These are phyloP conservation scores for Orobanche coerulescens DNA, from an alignment of 257 asterid genomes.

Conservation along the genomic window DNA sequence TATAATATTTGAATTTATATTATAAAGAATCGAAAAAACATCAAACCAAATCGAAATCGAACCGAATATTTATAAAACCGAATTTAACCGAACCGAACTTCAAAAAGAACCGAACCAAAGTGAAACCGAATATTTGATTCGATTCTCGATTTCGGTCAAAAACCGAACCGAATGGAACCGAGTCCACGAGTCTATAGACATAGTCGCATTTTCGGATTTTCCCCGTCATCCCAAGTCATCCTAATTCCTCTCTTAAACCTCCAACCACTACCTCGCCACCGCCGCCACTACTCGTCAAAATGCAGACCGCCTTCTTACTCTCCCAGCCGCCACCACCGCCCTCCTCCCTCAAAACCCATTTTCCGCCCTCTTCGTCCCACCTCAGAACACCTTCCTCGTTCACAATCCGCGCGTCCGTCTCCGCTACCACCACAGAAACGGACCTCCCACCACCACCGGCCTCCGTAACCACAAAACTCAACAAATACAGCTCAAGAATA, in stretches of 20 bases:
- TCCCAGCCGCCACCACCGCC: slow-evolving; percentile 26
- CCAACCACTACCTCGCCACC: slow-evolving; percentile 24
- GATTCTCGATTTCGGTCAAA: too few species aligned
- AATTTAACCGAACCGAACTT: too few species aligned
- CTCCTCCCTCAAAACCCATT: slow-evolving; percentile 22
- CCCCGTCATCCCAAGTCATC: neutral
- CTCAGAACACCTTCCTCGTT: slow-evolving; percentile 21
- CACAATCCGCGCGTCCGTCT: slow-evolving; percentile 37
- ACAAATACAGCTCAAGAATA: slow-evolving; percentile 83
- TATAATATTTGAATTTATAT: too few species aligned
- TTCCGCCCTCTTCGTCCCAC: slow-evolving; percentile 27
- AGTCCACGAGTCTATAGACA: too few species aligned
- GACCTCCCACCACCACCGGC: slow-evolving; percentile 37
- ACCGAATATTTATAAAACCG: too few species aligned
- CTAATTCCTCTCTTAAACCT: slow-evolving; percentile 25
- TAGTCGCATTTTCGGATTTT: too few species aligned
- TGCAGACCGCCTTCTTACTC: slow-evolving; percentile 38
- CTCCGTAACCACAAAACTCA: slow-evolving; percentile 38
- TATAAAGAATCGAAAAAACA: too few species aligned
- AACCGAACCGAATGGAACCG: too few species aligned
- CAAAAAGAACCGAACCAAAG: too few species aligned
- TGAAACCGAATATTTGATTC: too few species aligned
- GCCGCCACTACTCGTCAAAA: slow-evolving; percentile 29
- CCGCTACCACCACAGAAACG: slow-evolving; percentile 33
- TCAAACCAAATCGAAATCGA: too few species aligned